Base-by-base conservation (phyloP, 176 grass and related monocot species). In the Triticum dicoccoides region DNA sequence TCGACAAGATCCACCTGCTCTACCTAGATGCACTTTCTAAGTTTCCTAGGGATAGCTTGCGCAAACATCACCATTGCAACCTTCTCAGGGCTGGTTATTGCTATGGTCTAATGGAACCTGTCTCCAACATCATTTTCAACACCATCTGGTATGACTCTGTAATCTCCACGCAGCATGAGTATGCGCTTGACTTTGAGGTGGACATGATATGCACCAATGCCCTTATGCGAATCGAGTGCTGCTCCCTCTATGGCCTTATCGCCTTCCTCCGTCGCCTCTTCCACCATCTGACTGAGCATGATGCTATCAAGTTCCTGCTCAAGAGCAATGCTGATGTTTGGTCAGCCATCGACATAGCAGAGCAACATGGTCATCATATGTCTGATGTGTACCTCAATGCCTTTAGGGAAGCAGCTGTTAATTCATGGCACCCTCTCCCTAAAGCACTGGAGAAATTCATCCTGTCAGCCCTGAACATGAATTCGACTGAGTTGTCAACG, bases 391-490 rank as follows among this genome's bases (percentile, higher is more conserved):
- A 66, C 73, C 7, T 37, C 5, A 21, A 78, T 15, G 61, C 61
- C 83, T 52, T 38, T 11, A 85, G 44, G 11, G 14, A 67, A 11
- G 29, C 42, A 2, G 73, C 61, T 1, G 21, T 37, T 9, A 23
- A 77, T 5, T 85, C 83, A 6, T 85, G 61, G 29, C 83, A 59
- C 74, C 45, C 63, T 58, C 21, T 30, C 35, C n/a, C 9, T 56
- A 47, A 78, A 0, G 32, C 7, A 25, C 17, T 58, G n/a, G 23
- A 3, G 15, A 20, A 56, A 15, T 17, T 78, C n/a, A 4, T 3
- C 34, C 15, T 61, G 33, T 42, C 34, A 14, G 11, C 49, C 8
- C 2, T 38, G n/a, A 8, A n/a, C 20, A 68, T 12, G n/a, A 12
- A 34, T 5, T 21, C 9, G 1, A 6, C 3, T 17, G n/a, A 86